These are phyloP conservation scores for Schrenkiella parvula DNA, from an alignment of 345 rosid genomes.

Conservation along the genomic window DNA sequence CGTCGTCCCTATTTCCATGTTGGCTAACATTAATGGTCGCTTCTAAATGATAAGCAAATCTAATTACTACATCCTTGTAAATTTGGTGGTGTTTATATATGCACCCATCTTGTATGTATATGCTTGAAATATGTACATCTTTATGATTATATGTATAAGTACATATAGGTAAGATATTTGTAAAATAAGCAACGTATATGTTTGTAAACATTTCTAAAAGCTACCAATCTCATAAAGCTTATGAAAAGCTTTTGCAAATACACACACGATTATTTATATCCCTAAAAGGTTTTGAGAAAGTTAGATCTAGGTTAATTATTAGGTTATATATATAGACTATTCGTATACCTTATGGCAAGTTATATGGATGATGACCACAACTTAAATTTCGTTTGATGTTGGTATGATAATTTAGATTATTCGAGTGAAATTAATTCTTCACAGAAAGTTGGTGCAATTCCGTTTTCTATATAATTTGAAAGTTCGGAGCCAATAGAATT, in stretches of 20 bases:
- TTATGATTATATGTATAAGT: background rate
- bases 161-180: constrained; percentile 23
- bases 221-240: background rate
- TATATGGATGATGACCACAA: background rate
- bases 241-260: background rate
- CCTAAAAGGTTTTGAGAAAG: background rate
- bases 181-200: background rate
- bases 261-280: background rate
- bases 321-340: background rate
- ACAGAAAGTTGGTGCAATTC: background rate
- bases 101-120: constrained; percentile 17
- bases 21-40: constrained; percentile 55
- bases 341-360: background rate
- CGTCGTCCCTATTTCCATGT: constrained; percentile 71
- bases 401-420: background rate
- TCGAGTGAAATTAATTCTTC: background rate
- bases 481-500: background rate
- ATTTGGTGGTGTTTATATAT: constrained; percentile 9
- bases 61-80: background rate
- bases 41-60: constrained; percentile 11
- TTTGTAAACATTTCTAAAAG: background rate
- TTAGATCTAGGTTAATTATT: background rate
- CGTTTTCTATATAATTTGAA: background rate
- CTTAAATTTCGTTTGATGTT: background rate
- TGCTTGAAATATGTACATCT: background rate